phyloP scores from a whole-genome alignment of 352 stramenopile species.

The Globisporangium polare region DNA sequence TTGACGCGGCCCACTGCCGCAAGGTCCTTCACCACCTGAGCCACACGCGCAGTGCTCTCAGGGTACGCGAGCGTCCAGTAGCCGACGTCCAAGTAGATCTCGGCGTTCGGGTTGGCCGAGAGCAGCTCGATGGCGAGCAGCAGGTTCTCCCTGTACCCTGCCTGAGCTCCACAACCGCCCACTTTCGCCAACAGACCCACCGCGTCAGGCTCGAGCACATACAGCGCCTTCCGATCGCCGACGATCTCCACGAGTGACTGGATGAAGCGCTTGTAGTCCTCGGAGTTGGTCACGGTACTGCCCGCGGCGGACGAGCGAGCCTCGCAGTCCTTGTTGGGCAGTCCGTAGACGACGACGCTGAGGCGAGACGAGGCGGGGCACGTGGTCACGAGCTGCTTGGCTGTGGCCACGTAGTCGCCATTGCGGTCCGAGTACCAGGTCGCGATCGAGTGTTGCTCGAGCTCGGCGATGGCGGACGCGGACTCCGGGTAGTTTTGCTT shows the following conservation, averaged over 20 bases:
- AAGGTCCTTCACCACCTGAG: constrained; percentile 39
- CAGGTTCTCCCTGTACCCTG: constrained; percentile 47
- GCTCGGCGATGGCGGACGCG: constrained; percentile 18
- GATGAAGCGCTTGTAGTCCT: constrained; percentile 50
- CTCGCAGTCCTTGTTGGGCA: constrained; percentile 75
- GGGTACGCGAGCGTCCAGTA: constrained; percentile 51
- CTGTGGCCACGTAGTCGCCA: constrained; percentile 16
- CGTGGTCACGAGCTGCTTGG: constrained; percentile 24
- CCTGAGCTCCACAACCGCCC: constrained; percentile 21
- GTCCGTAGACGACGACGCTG: constrained; percentile 61
- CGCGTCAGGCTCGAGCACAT: constrained; percentile 61
- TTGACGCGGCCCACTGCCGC: constrained; percentile 28
- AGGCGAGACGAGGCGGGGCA: constrained; percentile 40
- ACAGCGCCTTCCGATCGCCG: constrained; percentile 40
- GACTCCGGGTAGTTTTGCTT: neutral
- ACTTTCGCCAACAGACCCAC: constrained; percentile 42
- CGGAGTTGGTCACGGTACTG: constrained; percentile 7
- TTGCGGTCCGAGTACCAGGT: constrained; percentile 56
- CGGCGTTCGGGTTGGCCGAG: constrained; percentile 55
- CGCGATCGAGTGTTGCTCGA: constrained; percentile 39
- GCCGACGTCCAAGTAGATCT: constrained; percentile 68
- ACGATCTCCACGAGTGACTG: constrained; percentile 20
- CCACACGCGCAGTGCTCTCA: constrained; percentile 21
- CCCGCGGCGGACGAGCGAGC: constrained; percentile 33
- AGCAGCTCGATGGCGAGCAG: constrained; percentile 41